These are phyloP conservation scores for Hura crepitans DNA, from an alignment of 441 rosid genomes.

Conservation along the genomic window DNA sequence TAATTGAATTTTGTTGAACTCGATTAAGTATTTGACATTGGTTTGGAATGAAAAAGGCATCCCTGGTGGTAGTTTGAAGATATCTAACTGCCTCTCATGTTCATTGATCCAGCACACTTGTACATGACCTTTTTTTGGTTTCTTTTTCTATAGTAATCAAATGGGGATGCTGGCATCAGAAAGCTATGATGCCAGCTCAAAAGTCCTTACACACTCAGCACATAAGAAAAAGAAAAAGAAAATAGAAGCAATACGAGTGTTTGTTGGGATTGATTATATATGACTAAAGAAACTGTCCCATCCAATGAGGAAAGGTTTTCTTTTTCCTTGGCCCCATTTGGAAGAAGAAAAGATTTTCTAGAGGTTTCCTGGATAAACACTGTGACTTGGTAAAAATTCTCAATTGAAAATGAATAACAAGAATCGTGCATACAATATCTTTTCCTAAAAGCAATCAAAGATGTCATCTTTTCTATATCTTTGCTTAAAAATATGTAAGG, in stretches of 20 bases:
- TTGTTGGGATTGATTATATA: conserved; percentile 5
- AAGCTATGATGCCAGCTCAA: conserved; percentile 39
- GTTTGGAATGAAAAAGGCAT: no score
- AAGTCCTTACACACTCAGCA: conserved; percentile 28
- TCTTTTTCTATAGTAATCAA: background rate
- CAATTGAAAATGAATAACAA: no score
- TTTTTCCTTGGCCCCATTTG: conserved; percentile 9
- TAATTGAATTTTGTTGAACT: no score
- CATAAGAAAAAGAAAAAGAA: background rate
- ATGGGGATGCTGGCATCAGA: conserved; percentile 29
- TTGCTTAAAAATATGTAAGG: conserved; percentile 12
- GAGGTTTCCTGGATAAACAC: background rate
- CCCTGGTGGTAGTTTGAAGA: conserved; percentile 11
- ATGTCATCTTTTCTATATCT: conserved; percentile 16
- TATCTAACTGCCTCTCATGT: conserved; percentile 12
- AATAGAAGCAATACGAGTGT: conserved; percentile 1
- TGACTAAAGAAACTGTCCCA: conserved; percentile 10
- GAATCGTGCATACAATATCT: conserved; percentile 12
- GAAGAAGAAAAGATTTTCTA: conserved; percentile 1
- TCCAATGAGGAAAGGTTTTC: conserved; percentile 10
- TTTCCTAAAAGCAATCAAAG: conserved; percentile 23
- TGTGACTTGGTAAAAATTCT: no score
- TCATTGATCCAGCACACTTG: conserved; percentile 12
- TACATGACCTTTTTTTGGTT: background rate
- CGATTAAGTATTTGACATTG: no score